These are phyloP conservation scores for Phellopilus nigrolimitatus DNA, from an alignment of 1,284 basidiomycete species.

Conservation along the genomic window DNA sequence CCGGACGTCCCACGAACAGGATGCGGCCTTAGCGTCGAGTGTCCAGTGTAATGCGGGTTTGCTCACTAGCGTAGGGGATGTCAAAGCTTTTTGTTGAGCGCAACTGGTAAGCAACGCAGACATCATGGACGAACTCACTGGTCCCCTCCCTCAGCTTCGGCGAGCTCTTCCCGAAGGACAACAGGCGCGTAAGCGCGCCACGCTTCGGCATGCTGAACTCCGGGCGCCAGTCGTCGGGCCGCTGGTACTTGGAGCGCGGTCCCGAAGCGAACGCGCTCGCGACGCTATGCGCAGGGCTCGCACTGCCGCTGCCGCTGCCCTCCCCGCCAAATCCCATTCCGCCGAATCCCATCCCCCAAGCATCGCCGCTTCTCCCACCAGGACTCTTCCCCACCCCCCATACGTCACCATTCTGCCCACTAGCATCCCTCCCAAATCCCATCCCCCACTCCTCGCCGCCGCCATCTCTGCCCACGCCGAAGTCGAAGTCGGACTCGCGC, in stretches of 20 bases:
- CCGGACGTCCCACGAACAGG: slow-evolving; percentile 17
- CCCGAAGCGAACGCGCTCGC: slow-evolving; percentile 7
- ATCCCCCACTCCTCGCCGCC: neutral
- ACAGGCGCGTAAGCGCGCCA: slow-evolving; percentile 5
- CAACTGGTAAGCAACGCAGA: neutral
- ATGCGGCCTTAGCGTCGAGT: slow-evolving; percentile 4
- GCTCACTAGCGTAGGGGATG: slow-evolving; percentile 1
- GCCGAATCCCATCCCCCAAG: neutral
- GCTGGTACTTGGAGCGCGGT: slow-evolving; percentile 9
- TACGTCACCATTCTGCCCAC: neutral
- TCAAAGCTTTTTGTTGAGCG: too few relatives aligned
- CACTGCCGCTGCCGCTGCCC: neutral
- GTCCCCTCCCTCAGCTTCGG: too few relatives aligned
- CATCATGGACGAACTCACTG: neutral
- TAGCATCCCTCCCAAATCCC: neutral
- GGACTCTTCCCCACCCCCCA: neutral
- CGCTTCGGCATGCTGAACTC: slow-evolving; percentile 10
- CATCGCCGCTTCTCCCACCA: neutral
- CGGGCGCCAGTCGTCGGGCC: slow-evolving; percentile 16
- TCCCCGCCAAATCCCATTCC: too few relatives aligned
- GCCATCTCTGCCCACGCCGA: neutral
- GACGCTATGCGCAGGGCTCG: neutral
- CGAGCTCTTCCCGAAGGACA: slow-evolving; percentile 13
- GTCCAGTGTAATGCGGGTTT: slow-evolving; percentile 4
- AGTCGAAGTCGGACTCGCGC: neutral